Conservation (phyloP, 2,329 filamentous ascomycete genomes). For the Pseudogymnoascus sp. region DNA sequence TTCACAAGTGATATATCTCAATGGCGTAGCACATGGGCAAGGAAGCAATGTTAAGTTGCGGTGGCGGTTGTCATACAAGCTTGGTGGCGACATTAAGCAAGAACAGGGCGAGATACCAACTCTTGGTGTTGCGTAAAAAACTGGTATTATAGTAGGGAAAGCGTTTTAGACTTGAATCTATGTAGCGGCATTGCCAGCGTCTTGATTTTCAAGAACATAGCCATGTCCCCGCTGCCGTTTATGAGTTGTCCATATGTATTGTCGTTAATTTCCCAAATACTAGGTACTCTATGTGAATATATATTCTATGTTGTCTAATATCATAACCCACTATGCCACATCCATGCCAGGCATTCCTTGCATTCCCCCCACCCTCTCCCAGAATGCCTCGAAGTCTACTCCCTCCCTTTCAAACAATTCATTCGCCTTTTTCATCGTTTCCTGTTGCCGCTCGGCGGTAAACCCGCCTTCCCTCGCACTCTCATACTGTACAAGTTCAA, state of each 20-base stretch:
- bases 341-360: conserved; percentile 47
- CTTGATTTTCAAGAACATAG: neutral
- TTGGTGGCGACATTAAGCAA: conserved; percentile 58
- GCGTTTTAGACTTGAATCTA: conserved; percentile 8
- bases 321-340: neutral
- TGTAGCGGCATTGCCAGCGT: conserved; percentile 6
- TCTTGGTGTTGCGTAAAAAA: conserved; percentile 58
- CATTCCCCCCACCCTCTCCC: conserved; percentile 61
- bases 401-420: conserved; percentile 66
- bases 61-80: conserved; percentile 76
- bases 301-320: conserved; percentile 2
- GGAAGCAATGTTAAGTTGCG: conserved; percentile 80
- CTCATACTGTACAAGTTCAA: conserved; percentile 86
- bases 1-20: conserved; percentile 71
- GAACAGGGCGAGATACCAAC: conserved; percentile 82
- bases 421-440: conserved; percentile 66
- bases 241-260: neutral
- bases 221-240: neutral
- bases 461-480: conserved; percentile 73
- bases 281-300: neutral
- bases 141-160: neutral
- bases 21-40: conserved; percentile 61
- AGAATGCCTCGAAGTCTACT: conserved; percentile 77
- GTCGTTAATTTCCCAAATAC: neutral
- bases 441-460: conserved; percentile 63